A percentile compares a stretch with the other conserved stretches of the same genome.
These are phyloP conservation scores for Zasmidium cellare DNA, from an alignment of 2,329 filamentous ascomycete species.

Conservation along the genomic window DNA sequence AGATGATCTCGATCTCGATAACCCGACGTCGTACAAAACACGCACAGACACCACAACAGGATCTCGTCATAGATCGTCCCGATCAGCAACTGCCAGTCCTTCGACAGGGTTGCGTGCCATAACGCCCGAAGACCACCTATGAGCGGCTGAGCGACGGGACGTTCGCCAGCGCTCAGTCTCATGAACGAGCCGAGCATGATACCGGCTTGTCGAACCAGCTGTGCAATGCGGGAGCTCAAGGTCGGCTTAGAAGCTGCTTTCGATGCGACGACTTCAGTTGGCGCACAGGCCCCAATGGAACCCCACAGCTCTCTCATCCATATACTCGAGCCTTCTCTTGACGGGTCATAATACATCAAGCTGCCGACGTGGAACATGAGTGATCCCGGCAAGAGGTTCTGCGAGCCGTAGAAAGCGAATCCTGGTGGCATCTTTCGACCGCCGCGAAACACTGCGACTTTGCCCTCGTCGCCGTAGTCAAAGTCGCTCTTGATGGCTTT, in stretches of 20 bases:
- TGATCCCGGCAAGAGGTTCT: slow-evolving; percentile 1
- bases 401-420: slow-evolving; percentile 1
- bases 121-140: not conserved
- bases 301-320: slow-evolving; percentile 6
- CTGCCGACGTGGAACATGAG: slow-evolving; percentile 3
- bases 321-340: not conserved
- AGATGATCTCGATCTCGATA: not conserved
- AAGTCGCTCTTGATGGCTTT: not conserved
- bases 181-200: slow-evolving; percentile 6
- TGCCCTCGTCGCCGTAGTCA: not conserved
- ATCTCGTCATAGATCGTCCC: slow-evolving; percentile 3
- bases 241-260: not conserved
- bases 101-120: not conserved
- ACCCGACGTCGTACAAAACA: not conserved
- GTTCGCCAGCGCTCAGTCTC: slow-evolving; percentile 1
- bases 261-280: not conserved
- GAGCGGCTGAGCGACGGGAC: slow-evolving; percentile 1
- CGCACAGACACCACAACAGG: slow-evolving; percentile 1
- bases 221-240: slow-evolving; percentile 1
- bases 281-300: slow-evolving; percentile 2
- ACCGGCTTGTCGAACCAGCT: slow-evolving; percentile 1
- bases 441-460: not conserved
- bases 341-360: not conserved
- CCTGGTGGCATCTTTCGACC: not conserved
- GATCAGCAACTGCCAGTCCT: not conserved